Evolutionary conservation across 2,329 filamentous ascomycete genomes (phyloP).

Genomic region (Aspergillus quadrilineatus): DNA sequence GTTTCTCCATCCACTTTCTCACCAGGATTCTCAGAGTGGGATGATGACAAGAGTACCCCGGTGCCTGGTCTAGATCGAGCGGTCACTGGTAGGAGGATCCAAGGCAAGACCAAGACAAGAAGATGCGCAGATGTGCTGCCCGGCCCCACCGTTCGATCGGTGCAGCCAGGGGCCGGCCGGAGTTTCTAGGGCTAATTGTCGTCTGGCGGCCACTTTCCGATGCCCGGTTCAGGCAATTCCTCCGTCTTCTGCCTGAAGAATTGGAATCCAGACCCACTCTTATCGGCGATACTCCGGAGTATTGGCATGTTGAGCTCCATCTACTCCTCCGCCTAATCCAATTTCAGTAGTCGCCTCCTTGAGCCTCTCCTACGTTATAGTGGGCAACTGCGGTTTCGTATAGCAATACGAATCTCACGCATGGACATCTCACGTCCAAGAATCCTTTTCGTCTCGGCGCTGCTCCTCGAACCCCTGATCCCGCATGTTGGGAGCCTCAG

Average conservation of each 20-base stretch:
- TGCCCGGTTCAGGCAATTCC: background rate
- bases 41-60: too few relatives aligned
- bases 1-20: background rate
- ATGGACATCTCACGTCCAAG: too few relatives aligned
- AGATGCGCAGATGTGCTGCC: background rate
- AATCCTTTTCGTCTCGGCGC: too few relatives aligned
- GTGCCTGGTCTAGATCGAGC: background rate
- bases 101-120: background rate
- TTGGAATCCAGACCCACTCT: background rate
- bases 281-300: background rate
- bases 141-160: constrained; percentile 8
- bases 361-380: too few relatives aligned
- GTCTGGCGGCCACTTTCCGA: background rate
- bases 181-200: background rate
- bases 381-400: too few relatives aligned
- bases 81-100: too few relatives aligned
- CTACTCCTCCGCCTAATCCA: background rate
- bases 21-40: background rate
- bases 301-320: background rate
- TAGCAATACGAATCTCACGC: too few relatives aligned
- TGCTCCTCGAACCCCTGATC: too few relatives aligned
- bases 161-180: too few relatives aligned
- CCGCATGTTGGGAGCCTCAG: too few relatives aligned
- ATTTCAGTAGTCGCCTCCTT: too few relatives aligned
- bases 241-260: background rate